Base-by-base conservation (phyloP, 139 green algal species). In the Micractinium conductrix region DNA sequence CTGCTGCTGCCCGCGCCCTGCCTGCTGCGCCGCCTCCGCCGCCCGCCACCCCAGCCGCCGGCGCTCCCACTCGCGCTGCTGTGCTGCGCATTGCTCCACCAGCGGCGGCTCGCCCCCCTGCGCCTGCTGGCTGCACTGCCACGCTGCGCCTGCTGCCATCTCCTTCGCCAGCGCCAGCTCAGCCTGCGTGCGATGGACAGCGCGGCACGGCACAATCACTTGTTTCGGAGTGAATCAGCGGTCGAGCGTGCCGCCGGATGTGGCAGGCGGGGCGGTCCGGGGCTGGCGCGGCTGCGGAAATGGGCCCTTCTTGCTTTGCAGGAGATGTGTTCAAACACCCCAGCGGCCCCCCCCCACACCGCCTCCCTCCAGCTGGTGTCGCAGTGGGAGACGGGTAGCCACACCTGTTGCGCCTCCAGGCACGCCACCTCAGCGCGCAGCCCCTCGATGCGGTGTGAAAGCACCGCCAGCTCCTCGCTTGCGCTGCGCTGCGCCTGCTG, bases 41-140 rank as follows among this genome's bases (percentile, higher is more conserved):
- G 62, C 62, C 62, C 19, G 33, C 65, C 65, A 72, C 65, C 9
- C 33, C 33, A 10, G 8, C 65, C 37, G 35, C n/a, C 43, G 42
- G 6, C 33, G 65, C 65, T 72, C 65, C 65, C 65, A 72, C 65
- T 72, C 33, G 8, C 65, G 65, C 65, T 72, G 65, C 65, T 72
- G 42, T 8, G 33, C 65, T 17, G 65, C 35, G 14, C 43, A 33
- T 19, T 44, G 33, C 33, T 2, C 1, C 65, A 72, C 19, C 16
- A 44, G 33, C 1, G 1, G 1, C 65, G 35, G 42, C 8, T 21
- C 14, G 9, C 43, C 35, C 65, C 37, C 21, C 33, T 2, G 35
- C 65, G 42, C 5, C 35, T 72, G 35, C 65, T 28, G 35, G 33
- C 30, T 8, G n/a, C 53, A 19, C 53, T 62, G 53, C 8, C 26